Conservation (phyloP, 805 yeast genomes). For the Metschnikowia orientalis region DNA sequence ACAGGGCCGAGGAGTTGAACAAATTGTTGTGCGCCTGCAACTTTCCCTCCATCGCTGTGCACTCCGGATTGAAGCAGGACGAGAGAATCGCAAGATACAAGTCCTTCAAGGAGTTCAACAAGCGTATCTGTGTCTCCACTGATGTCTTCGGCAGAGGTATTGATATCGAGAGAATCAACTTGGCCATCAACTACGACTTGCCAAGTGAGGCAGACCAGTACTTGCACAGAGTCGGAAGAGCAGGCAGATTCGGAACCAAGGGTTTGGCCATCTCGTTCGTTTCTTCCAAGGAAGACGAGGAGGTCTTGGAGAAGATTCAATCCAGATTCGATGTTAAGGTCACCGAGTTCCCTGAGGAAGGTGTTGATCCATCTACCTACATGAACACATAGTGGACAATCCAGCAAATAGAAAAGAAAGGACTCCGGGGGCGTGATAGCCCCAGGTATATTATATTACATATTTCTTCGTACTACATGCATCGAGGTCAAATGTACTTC, state of each 20-base stretch:
- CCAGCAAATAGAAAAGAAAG: too few species aligned
- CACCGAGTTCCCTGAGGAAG: constrained; percentile 94
- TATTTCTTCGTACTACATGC: too few species aligned
- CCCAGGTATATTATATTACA: too few species aligned
- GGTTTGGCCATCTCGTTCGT: constrained; percentile 95
- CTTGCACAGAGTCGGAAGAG: constrained; percentile 99
- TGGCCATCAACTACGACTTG: constrained; percentile 96
- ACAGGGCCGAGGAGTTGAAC: constrained; percentile 89
- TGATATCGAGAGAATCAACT: constrained; percentile 96
- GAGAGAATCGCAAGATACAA: constrained; percentile 97
- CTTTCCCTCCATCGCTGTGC: constrained; percentile 97
- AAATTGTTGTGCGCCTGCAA: constrained; percentile 83
- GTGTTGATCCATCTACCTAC: constrained; percentile 95
- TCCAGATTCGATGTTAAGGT: constrained; percentile 96
- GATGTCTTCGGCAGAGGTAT: constrained; percentile 99
- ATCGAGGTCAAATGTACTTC: too few species aligned
- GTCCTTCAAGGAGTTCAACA: constrained; percentile 95
- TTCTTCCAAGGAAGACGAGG: constrained; percentile 80
- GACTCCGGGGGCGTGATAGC: too few species aligned
- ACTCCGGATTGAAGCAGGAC: constrained; percentile 92
- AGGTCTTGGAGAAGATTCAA: constrained; percentile 87
- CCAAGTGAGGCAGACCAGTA: constrained; percentile 97
- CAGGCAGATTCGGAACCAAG: constrained; percentile 99
- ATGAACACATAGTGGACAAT: constrained; percentile 72
- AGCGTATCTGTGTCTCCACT: constrained; percentile 97